Percentiles rank a stretch among this genome's conserved stretches.
Evolutionary conservation across 768 basidiomycete genomes (phyloP).

Genomic region (Cystoderma amianthinum): DNA sequence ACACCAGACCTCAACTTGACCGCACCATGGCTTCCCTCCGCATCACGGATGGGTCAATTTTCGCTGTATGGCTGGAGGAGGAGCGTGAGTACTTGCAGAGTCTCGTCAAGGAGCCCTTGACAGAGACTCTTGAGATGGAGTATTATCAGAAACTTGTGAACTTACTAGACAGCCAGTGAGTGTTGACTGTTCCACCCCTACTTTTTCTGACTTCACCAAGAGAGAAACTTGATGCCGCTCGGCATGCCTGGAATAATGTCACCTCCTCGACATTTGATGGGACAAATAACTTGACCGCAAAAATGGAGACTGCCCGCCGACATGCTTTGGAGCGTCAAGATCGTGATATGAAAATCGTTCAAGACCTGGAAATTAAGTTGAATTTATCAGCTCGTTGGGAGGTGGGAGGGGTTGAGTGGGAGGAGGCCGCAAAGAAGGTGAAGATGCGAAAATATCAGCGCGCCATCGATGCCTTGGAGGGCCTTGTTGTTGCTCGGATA

Average conservation of each 20-base stretch:
- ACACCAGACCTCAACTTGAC: neutral
- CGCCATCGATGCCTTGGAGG: conserved; percentile 13
- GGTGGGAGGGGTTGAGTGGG: conserved; percentile 4
- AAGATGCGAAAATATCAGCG: conserved; percentile 5
- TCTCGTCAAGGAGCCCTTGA: conserved; percentile 7
- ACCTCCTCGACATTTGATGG: neutral
- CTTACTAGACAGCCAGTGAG: conserved; percentile 4
- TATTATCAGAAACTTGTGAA: no score
- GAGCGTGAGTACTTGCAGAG: conserved; percentile 11
- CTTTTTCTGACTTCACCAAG: no score
- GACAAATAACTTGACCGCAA: neutral
- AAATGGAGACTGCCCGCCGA: no score
- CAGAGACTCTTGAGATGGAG: conserved; percentile 11
- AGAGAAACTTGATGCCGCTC: no score
- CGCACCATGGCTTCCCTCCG: conserved; percentile 4
- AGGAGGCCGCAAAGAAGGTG: neutral
- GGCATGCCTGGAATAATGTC: no score
- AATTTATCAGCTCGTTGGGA: conserved; percentile 9
- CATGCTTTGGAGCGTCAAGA: neutral
- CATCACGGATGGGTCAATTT: conserved; percentile 3
- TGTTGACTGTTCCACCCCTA: neutral
- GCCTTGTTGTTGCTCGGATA: conserved; percentile 11
- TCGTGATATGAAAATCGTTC: neutral
- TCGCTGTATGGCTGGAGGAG: conserved; percentile 13
- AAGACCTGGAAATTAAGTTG: conserved; percentile 9